phyloP scores from a whole-genome alignment of 495 filamentous ascomycete genomes.

The Zalerion maritima region DNA sequence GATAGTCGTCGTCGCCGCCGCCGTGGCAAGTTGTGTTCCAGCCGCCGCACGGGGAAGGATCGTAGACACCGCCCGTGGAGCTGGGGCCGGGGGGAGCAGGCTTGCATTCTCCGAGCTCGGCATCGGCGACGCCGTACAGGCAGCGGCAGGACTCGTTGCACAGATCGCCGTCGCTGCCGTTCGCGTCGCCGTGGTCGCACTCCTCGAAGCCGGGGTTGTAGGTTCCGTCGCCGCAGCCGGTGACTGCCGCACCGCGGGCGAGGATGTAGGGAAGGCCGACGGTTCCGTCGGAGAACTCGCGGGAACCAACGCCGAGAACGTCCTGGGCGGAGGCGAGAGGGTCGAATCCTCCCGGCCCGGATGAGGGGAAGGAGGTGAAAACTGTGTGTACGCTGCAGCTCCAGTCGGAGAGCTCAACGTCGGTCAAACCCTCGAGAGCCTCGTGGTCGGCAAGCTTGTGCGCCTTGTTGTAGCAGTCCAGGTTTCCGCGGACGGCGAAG shows the following conservation, averaged over 20 bases:
- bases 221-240: constrained; percentile 32
- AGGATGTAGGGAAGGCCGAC: constrained; percentile 35
- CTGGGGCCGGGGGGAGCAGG: constrained; percentile 8
- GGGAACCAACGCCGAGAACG: constrained; percentile 21
- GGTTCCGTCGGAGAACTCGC: constrained; percentile 26
- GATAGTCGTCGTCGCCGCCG: not conserved
- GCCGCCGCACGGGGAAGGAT: constrained; percentile 1
- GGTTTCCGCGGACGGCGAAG: constrained; percentile 25
- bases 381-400: constrained; percentile 34
- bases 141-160: constrained; percentile 31
- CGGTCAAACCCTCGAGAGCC: constrained; percentile 25
- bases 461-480: constrained; percentile 28
- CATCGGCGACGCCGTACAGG: constrained; percentile 11
- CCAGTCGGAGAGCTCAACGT: constrained; percentile 29
- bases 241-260: constrained; percentile 30
- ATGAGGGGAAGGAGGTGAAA: constrained; percentile 28
- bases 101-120: constrained; percentile 13
- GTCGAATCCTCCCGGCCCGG: constrained; percentile 25
- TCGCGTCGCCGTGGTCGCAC: constrained; percentile 29
- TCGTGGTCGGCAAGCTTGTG: constrained; percentile 29
- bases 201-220: constrained; percentile 27
- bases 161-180: constrained; percentile 19
- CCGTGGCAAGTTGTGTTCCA: not conserved
- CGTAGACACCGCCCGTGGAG: constrained; percentile 2
- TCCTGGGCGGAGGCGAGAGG: constrained; percentile 32